A percentile compares a stretch with the other conserved stretches of the same genome.
phyloP scores from a whole-genome alignment of 2,329 filamentous ascomycete genomes.

The Hymenoscyphus fraxineus region DNA sequence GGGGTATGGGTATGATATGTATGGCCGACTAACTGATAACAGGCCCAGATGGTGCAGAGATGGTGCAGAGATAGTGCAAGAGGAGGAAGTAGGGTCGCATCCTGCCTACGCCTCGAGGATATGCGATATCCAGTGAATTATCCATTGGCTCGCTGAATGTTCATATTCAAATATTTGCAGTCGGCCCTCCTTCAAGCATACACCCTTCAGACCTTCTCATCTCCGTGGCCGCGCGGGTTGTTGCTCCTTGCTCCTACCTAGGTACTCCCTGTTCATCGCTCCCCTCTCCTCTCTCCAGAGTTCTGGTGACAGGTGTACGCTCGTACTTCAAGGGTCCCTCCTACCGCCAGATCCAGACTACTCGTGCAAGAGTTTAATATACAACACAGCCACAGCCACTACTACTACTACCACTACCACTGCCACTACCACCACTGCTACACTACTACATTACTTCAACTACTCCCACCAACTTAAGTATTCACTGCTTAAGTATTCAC shows the following conservation, averaged over 20 bases:
- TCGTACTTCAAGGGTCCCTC: background rate
- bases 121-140: background rate
- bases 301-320: background rate
- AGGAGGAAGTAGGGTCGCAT: too few species aligned
- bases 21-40: background rate
- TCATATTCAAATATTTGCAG: background rate
- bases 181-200: background rate
- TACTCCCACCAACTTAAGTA: too few species aligned
- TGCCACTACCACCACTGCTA: background rate
- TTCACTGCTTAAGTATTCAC: background rate
- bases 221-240: conserved; percentile 1
- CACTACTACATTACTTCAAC: too few species aligned
- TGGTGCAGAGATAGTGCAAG: background rate
- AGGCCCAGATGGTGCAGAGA: too few species aligned
- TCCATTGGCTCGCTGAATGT: background rate
- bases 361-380: background rate
- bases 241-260: background rate
- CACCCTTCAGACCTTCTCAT: background rate
- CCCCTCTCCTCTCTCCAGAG: background rate
- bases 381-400: background rate
- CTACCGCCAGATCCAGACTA: too few species aligned
- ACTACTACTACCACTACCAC: background rate
- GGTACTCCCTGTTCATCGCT: background rate
- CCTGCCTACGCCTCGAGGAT: too few species aligned
- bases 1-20: background rate